Evolutionary conservation across 2,329 filamentous ascomycete genomes (phyloP), one percentile per base, ranked within the genome.

Genomic region (Colletotrichum limetticola): DNA sequence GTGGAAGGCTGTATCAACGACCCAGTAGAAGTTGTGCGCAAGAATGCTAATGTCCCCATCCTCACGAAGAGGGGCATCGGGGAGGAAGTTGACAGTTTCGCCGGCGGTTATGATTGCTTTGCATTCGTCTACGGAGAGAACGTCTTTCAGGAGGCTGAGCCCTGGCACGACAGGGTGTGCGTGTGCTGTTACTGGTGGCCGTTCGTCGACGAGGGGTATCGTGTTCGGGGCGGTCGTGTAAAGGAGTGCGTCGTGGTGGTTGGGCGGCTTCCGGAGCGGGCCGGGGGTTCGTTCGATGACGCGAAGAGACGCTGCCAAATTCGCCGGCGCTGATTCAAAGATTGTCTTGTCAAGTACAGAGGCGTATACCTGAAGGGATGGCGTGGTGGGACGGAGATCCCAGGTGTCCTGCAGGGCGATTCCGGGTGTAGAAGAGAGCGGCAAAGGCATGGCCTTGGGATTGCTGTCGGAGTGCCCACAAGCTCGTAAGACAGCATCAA

Each of bases 11-110:
- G 85, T 83, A 75, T 94, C 92, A 14, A 91, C 85, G 9, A 94
- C 85, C 92, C 92, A 94, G 83, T 93, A 93, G 76, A 94, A 93
- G 80, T 93, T 94, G 82, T 94, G 92, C 0, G 92, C 92, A 1
- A 93, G 80, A 59, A 93, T 87, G 77, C 90, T 92, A 28, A 86
- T 85, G 66, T 92, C 90, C 19, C 89, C 90, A 68, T 91, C 90
- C n/a, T 90, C 89, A 2, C 90, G 88, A 35, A 93, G 83, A 0
- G 92, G 92, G 0, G 91, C 90, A 76, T 94, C 92, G 0, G 92
- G 92, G 0, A 91, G 84, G 75, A 93, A 94, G 7, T 88, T 88
- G 58, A 93, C 87, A 0, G 85, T 85, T 78, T 94, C 92, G 5
- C 89, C 91, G 0, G 91, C 90, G 0, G 90, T 89, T 24, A 94